These are phyloP conservation scores for Thyridium curvatum DNA, from an alignment of 2,329 filamentous ascomycete species.

Conservation along the genomic window DNA sequence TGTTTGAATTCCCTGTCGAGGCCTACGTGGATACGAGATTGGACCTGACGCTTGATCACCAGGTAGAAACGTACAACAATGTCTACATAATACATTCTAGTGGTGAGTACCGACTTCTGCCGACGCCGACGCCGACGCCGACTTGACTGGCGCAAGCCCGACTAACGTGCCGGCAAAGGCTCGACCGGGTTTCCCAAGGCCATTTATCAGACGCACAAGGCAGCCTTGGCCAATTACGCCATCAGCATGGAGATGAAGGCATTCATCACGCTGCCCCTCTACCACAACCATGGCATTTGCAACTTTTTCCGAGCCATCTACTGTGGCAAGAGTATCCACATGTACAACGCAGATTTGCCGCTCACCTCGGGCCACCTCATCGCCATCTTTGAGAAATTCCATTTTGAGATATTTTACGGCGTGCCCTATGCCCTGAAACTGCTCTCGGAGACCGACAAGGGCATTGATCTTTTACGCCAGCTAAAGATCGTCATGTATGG, in stretches of 20 bases:
- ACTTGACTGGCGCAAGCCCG: too few relatives aligned
- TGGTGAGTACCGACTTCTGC: too few relatives aligned
- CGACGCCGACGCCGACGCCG: too few relatives aligned
- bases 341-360: slow-evolving; percentile 50
- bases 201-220: slow-evolving; percentile 49
- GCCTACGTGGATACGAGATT: slow-evolving; percentile 20
- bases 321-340: slow-evolving; percentile 39
- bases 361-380: slow-evolving; percentile 44
- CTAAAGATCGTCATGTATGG: slow-evolving; percentile 50
- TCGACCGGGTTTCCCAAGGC: slow-evolving; percentile 59
- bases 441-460: slow-evolving; percentile 50
- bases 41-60: slow-evolving; percentile 20
- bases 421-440: slow-evolving; percentile 62
- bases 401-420: slow-evolving; percentile 49
- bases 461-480: slow-evolving; percentile 36
- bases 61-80: background rate
- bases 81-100: slow-evolving; percentile 27
- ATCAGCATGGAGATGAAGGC: slow-evolving; percentile 31
- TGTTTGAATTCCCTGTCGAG: slow-evolving; percentile 23
- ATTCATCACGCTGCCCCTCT: slow-evolving; percentile 51
- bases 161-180: too few relatives aligned
- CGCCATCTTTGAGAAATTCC: slow-evolving; percentile 30
- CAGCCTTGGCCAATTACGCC: slow-evolving; percentile 41
- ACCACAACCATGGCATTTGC: slow-evolving; percentile 53
- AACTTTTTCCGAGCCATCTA: slow-evolving; percentile 47